Conservation (phyloP, 1,284 basidiomycete species). For the Malassezia caprae region DNA sequence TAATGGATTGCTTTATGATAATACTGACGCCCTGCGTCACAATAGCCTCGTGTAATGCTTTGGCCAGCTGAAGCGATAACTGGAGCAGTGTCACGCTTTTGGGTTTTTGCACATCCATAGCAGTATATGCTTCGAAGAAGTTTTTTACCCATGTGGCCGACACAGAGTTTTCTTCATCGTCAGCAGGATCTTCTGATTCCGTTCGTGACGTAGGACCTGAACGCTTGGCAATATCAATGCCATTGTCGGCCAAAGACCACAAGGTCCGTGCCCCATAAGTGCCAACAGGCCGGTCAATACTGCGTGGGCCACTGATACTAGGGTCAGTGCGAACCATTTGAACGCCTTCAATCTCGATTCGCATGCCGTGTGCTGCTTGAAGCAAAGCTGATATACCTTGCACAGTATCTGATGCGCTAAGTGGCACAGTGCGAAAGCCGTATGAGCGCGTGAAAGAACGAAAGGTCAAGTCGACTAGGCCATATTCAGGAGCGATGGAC, state of each 20-base stretch:
- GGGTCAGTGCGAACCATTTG: conserved; percentile 12
- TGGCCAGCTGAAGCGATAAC: conserved; percentile 69
- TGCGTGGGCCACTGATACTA: neutral
- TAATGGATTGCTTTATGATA: conserved; percentile 72
- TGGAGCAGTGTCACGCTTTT: conserved; percentile 61
- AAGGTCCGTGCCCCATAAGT: conserved; percentile 7
- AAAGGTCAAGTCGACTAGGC: conserved; percentile 84
- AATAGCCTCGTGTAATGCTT: conserved; percentile 82
- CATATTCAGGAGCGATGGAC: conserved; percentile 86
- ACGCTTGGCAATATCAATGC: neutral
- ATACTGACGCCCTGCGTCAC: conserved; percentile 86
- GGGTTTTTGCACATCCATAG: conserved; percentile 26
- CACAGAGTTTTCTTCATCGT: conserved; percentile 13
- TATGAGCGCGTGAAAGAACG: conserved; percentile 82
- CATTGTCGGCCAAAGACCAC: conserved; percentile 7
- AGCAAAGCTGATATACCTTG: conserved; percentile 79
- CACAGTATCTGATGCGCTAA: conserved; percentile 85
- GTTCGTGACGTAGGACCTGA: neutral
- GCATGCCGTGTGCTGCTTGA: conserved; percentile 78
- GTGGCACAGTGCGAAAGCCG: conserved; percentile 72
- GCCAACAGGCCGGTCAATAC: neutral
- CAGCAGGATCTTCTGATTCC: neutral
- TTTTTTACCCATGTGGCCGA: conserved; percentile 26
- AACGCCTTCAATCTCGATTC: conserved; percentile 56
- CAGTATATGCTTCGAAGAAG: conserved; percentile 33